Percentiles rank a stretch among this genome's conserved stretches.
Evolutionary conservation across 1,139 yeast genomes (phyloP).

Genomic region (Suhomyces yuchorum): DNA sequence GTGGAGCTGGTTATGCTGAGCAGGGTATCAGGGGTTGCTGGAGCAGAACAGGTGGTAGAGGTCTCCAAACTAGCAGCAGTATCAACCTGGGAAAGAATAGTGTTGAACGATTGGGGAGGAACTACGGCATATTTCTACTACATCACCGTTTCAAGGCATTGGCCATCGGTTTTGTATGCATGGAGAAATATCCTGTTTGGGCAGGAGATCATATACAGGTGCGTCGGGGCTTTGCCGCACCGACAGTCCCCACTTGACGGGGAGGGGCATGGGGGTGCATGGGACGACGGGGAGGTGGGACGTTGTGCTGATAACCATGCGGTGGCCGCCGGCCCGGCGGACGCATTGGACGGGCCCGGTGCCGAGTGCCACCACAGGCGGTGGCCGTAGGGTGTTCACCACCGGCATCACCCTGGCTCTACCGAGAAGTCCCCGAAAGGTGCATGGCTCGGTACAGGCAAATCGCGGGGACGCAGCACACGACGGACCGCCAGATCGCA

Average conservation of each 20-base stretch:
- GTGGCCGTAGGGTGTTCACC: too few species aligned
- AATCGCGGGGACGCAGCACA: not conserved
- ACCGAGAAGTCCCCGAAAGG: too few species aligned
- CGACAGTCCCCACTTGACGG: constrained; percentile 3
- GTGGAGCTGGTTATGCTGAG: not conserved
- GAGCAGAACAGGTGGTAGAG: not conserved
- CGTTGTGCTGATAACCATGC: not conserved
- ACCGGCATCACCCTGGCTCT: too few species aligned
- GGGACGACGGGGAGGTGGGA: not conserved
- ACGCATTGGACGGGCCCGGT: not conserved
- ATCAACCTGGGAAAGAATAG: not conserved
- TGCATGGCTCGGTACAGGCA: too few species aligned
- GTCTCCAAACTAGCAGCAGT: not conserved
- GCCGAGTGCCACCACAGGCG: not conserved
- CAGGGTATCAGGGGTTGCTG: not conserved
- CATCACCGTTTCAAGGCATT: constrained; percentile 1
- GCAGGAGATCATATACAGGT: constrained; percentile 8
- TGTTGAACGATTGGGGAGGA: not conserved
- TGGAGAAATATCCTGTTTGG: constrained; percentile 10
- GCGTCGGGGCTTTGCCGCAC: constrained; percentile 6
- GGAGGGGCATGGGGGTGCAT: constrained; percentile 1
- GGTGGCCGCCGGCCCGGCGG: not conserved
- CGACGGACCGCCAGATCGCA: not conserved
- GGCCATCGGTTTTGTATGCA: constrained; percentile 2
- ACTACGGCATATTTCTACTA: constrained; percentile 7